Percentiles rank a stretch among this genome's conserved stretches.
These are phyloP conservation scores for Linaria vulgaris DNA, from an alignment of 257 asterid species.

Conservation along the genomic window DNA sequence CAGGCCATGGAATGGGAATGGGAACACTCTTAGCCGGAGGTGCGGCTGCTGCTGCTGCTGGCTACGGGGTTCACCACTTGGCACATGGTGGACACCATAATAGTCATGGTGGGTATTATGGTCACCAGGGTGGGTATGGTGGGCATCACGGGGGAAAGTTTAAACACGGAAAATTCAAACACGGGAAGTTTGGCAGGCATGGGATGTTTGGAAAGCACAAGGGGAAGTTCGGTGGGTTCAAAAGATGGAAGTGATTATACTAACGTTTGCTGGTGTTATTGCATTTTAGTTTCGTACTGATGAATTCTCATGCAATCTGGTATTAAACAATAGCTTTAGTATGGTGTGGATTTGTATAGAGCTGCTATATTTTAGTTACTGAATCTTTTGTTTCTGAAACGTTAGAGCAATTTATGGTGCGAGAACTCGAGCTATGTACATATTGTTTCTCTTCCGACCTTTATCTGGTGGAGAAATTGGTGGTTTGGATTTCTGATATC, in stretches of 20 bases:
- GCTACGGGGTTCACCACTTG: slow-evolving; percentile 81
- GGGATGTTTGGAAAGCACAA: slow-evolving; percentile 65
- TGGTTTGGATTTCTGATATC: too few species aligned
- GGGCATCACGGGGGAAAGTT: slow-evolving; percentile 63
- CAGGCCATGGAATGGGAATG: slow-evolving; percentile 65
- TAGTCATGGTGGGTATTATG: slow-evolving; percentile 55
- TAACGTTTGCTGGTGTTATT: slow-evolving; percentile 11
- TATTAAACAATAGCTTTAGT: too few species aligned
- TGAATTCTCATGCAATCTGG: too few species aligned
- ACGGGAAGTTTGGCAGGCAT: slow-evolving; percentile 72
- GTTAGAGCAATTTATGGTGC: too few species aligned
- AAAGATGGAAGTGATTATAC: slow-evolving; percentile 54
- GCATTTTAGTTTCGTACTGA: not conserved
- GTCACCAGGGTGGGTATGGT: slow-evolving; percentile 42
- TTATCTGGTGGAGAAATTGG: too few species aligned
- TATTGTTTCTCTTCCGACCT: too few species aligned
- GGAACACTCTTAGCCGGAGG: slow-evolving; percentile 82
- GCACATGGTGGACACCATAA: slow-evolving; percentile 56
- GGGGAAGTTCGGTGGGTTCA: slow-evolving; percentile 44
- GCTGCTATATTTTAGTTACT: too few species aligned
- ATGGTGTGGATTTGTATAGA: too few species aligned
- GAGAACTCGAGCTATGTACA: too few species aligned
- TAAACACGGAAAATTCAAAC: slow-evolving; percentile 75
- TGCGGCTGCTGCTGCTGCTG: slow-evolving; percentile 85
- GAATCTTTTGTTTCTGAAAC: too few species aligned